Conservation (phyloP, 345 rosid species). For the Passiflora organensis region DNA sequence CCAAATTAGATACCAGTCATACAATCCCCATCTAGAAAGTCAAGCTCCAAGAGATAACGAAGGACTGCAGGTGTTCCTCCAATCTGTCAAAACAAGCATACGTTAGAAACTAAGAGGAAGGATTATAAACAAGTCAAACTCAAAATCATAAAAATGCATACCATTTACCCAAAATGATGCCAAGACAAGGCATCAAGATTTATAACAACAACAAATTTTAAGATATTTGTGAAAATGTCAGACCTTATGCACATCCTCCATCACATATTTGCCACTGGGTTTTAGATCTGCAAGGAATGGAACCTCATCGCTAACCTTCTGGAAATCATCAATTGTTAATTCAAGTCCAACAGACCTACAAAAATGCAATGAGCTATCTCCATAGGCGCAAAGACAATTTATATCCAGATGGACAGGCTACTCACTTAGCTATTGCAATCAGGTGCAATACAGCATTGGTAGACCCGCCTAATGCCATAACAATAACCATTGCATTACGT, state of each 20-base stretch:
- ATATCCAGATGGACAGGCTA: not conserved
- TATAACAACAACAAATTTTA: no score
- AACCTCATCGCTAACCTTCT: slow-evolving; percentile 83
- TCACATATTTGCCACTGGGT: slow-evolving; percentile 96
- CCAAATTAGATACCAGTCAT: slow-evolving; percentile 49
- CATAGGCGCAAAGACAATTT: slow-evolving; percentile 7
- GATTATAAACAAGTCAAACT: not conserved
- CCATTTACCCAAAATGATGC: no score
- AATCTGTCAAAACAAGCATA: slow-evolving; percentile 30
- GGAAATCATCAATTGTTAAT: slow-evolving; percentile 87
- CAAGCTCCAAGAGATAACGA: slow-evolving; percentile 58
- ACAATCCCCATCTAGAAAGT: slow-evolving; percentile 57
- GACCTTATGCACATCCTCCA: slow-evolving; percentile 97
- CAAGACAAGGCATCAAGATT: no score
- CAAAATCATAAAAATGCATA: no score
- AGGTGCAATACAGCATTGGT: slow-evolving; percentile 94
- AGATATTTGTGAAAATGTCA: slow-evolving; percentile 9
- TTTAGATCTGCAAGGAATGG: slow-evolving; percentile 95
- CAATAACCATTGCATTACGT: slow-evolving; percentile 93
- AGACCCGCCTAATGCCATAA: slow-evolving; percentile 97
- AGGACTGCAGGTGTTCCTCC: slow-evolving; percentile 75
- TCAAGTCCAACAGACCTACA: slow-evolving; percentile 93
- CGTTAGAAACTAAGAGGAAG: not conserved
- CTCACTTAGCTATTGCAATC: slow-evolving; percentile 92
- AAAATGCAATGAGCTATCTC: slow-evolving; percentile 21